phyloP scores from a whole-genome alignment of 139 green algal species.

The Choricystis sp. region DNA sequence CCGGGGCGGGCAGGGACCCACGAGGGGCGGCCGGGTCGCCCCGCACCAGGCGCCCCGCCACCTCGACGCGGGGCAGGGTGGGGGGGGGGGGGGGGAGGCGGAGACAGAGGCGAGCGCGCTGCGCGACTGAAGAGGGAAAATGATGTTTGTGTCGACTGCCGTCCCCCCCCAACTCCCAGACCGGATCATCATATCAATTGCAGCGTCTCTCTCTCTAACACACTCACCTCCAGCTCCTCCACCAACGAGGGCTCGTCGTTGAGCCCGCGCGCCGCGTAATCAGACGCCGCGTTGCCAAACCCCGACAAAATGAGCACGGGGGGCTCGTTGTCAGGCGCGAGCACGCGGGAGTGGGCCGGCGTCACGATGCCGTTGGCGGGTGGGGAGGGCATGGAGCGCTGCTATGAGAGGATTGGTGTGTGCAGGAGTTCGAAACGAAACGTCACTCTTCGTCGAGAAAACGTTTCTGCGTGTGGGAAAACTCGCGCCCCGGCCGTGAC shows the following conservation, averaged over 20 bases:
- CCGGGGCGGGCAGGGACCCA: constrained; percentile 27
- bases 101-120: constrained; percentile 7
- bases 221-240: constrained; percentile 10
- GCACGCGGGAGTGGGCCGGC: too few relatives aligned
- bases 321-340: constrained; percentile 4
- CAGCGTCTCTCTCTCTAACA: constrained; percentile 5
- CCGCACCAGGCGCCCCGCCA: neutral
- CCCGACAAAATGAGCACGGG: constrained; percentile 34
- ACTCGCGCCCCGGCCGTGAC: too few relatives aligned
- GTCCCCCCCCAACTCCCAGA: neutral
- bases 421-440: too few relatives aligned
- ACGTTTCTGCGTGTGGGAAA: too few relatives aligned
- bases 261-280: constrained; percentile 27
- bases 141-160: neutral
- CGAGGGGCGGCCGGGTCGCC: neutral
- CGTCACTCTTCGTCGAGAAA: too few relatives aligned
- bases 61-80: constrained; percentile 26
- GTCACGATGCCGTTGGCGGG: too few relatives aligned
- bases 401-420: too few relatives aligned
- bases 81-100: constrained; percentile 31
- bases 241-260: constrained; percentile 7
- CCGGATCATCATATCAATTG: neutral
- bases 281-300: constrained; percentile 33
- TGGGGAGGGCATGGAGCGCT: too few relatives aligned
- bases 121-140: too few relatives aligned